Percentiles rank a stretch among this genome's conserved stretches.
Evolutionary conservation across 2,329 filamentous ascomycete genomes (phyloP).

Genomic region (Fusarium gaditjirri): DNA sequence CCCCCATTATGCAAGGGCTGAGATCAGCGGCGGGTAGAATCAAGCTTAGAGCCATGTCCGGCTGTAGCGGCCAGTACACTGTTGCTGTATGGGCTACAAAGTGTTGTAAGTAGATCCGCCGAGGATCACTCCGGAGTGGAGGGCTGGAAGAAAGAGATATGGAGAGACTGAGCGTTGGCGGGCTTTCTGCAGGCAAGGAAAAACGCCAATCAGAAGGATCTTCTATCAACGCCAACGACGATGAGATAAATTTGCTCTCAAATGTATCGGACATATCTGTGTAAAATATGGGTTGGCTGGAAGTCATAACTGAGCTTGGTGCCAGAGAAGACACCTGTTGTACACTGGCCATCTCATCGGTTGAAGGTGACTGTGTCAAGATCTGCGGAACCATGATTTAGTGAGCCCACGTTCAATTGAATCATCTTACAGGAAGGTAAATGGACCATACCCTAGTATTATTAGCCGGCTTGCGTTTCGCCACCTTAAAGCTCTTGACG

Average conservation of each 20-base stretch:
- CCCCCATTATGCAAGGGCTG: constrained; percentile 13
- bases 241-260: fast-evolving
- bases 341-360: fast-evolving
- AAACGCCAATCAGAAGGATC: fast-evolving
- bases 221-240: fast-evolving
- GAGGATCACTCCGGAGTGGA: neutral
- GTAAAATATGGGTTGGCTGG: neutral
- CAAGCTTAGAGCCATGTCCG: neutral
- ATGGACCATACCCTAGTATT: neutral
- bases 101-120: constrained; percentile 10
- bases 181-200: fast-evolving
- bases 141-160: neutral
- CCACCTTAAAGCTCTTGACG: neutral
- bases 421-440: fast-evolving
- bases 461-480: neutral
- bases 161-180: neutral
- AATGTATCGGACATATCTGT: neutral
- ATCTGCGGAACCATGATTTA: fast-evolving
- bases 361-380: no score
- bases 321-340: neutral
- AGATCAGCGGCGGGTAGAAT: constrained; percentile 2
- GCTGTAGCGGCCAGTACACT: constrained; percentile 13
- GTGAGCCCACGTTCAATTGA: neutral
- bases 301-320: fast-evolving
- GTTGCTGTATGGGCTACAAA: constrained; percentile 5